Percentiles rank a stretch among this genome's conserved stretches.
Evolutionary conservation across 371 early-diverging fungal species (phyloP).

Genomic region (Paramicrosporidium saccamoebae): DNA sequence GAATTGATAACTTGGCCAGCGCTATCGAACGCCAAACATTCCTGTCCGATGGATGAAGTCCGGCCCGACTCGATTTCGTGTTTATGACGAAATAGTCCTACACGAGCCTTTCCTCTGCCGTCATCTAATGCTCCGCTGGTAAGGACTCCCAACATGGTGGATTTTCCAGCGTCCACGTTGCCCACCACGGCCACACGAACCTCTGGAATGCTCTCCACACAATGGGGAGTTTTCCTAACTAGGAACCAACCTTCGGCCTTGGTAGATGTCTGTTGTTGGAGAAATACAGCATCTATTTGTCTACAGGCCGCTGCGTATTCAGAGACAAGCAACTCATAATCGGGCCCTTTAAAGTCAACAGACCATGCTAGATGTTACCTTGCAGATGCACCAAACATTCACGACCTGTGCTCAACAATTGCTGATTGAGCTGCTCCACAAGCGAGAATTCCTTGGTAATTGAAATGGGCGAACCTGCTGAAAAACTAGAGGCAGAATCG

Average conservation of each 20-base stretch:
- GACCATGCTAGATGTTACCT: no score
- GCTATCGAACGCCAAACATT: conserved; percentile 52
- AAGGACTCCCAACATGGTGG: conserved; percentile 55
- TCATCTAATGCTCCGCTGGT: conserved; percentile 64
- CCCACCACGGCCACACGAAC: conserved; percentile 61
- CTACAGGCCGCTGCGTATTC: no score
- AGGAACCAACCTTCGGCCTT: conserved; percentile 16
- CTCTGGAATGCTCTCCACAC: conserved; percentile 39
- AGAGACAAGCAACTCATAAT: no score
- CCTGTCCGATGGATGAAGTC: conserved; percentile 61
- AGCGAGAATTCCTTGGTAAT: no score
- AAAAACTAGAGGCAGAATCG: no score
- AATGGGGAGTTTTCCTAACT: conserved; percentile 22
- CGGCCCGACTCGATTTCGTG: conserved; percentile 72
- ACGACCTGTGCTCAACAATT: no score
- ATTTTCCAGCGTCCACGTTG: conserved; percentile 33
- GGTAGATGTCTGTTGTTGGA: conserved; percentile 1
- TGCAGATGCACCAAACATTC: no score
- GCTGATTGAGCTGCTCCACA: no score
- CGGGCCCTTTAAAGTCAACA: no score
- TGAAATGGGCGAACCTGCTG: no score
- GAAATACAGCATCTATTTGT: not conserved
- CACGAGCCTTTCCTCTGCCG: conserved; percentile 62
- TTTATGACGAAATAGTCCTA: conserved; percentile 58
- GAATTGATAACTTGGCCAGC: conserved; percentile 19